phyloP scores from a whole-genome alignment of 768 basidiomycete genomes.

The Lentinula sp. region DNA sequence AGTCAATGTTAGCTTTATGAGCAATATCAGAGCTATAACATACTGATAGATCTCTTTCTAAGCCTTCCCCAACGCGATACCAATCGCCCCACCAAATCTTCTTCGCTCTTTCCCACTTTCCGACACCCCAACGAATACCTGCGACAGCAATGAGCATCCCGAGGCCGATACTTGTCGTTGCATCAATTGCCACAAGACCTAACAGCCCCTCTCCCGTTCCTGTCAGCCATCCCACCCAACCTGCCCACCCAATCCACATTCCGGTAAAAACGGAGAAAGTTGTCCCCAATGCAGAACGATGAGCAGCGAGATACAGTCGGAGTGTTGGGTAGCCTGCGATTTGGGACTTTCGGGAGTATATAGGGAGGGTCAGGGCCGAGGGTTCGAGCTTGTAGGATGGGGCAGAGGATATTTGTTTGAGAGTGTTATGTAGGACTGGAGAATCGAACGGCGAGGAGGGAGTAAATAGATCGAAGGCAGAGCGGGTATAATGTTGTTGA shows the following conservation, averaged over 20 bases:
- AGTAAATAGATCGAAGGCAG: constrained; percentile 33
- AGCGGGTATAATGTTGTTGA: constrained; percentile 36
- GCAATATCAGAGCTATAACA: constrained; percentile 7
- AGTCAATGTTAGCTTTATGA: not conserved
- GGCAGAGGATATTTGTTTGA: constrained; percentile 45
- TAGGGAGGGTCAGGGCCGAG: constrained; percentile 40
- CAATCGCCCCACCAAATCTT: constrained; percentile 65
- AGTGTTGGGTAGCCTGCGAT: constrained; percentile 50
- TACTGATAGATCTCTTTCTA: constrained; percentile 62
- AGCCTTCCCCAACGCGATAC: constrained; percentile 51
- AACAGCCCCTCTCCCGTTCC: constrained; percentile 32
- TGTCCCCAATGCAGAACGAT: constrained; percentile 47
- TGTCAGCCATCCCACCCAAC: constrained; percentile 47
- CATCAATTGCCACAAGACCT: constrained; percentile 37
- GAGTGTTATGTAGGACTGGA: constrained; percentile 49
- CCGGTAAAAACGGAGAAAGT: constrained; percentile 43
- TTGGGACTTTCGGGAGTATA: constrained; percentile 45
- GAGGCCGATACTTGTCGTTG: constrained; percentile 52
- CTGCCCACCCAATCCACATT: constrained; percentile 51
- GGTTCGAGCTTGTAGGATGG: constrained; percentile 41
- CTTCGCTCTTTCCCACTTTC: constrained; percentile 65
- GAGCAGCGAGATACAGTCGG: constrained; percentile 58
- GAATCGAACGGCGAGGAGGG: constrained; percentile 39
- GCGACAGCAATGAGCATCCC: constrained; percentile 45
- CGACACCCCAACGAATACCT: constrained; percentile 57